A percentile compares a stretch with the other conserved stretches of the same genome.
Conservation (phyloP, 345 rosid genomes). For the Mercurialis annua region DNA sequence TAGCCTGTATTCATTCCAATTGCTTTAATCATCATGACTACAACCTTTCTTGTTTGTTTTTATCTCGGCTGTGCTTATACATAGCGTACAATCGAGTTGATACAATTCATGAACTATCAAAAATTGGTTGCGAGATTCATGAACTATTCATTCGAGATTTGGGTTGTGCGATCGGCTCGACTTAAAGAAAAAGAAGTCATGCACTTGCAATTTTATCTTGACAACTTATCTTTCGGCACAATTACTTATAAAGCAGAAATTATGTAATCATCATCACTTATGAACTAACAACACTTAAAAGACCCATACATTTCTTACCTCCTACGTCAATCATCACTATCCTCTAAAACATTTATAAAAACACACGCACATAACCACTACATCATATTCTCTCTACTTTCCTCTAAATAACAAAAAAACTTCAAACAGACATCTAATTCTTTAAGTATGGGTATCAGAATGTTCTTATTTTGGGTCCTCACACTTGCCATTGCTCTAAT, state of each 20-base stretch:
- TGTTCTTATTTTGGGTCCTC: conserved; percentile 35
- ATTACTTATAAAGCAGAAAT: conserved; percentile 3
- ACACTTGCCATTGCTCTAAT: conserved; percentile 35
- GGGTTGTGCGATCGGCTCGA: too few relatives aligned
- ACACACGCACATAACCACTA: neutral
- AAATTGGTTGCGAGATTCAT: too few relatives aligned
- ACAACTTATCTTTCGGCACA: neutral
- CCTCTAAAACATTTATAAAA: neutral
- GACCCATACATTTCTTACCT: conserved; percentile 37
- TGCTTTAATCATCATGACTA: neutral
- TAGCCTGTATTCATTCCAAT: too few relatives aligned
- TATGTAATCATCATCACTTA: conserved; percentile 11
- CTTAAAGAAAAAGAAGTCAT: too few relatives aligned
- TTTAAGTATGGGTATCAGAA: conserved; percentile 27
- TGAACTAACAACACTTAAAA: neutral
- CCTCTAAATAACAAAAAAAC: neutral
- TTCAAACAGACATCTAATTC: neutral
- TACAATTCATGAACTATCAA: too few relatives aligned
- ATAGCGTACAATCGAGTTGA: too few relatives aligned
- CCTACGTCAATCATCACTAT: conserved; percentile 36
- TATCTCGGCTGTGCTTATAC: too few relatives aligned
- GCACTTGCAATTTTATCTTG: neutral
- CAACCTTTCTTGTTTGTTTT: too few relatives aligned
- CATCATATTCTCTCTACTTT: neutral
- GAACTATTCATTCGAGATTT: too few relatives aligned